These are phyloP conservation scores for Ramularia endophylla DNA, from an alignment of 2,329 filamentous ascomycete genomes.

Conservation along the genomic window DNA sequence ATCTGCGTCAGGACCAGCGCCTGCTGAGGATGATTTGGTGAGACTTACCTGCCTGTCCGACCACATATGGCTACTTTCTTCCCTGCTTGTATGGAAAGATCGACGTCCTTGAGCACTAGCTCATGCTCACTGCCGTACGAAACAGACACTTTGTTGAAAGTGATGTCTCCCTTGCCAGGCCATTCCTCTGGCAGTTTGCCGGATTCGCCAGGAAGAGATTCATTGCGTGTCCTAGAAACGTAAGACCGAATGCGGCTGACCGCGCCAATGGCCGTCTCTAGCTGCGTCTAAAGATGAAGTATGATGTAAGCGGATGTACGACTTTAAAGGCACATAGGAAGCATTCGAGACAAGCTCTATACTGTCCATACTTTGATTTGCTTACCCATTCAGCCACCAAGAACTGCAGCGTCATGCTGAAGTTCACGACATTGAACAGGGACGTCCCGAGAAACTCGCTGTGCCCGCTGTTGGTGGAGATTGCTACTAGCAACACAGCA, in stretches of 20 bases:
- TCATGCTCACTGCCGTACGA: not conserved
- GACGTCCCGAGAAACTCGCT: not conserved
- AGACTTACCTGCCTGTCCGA: slow-evolving; percentile 21
- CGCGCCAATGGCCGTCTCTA: slow-evolving; percentile 5
- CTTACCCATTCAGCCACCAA: slow-evolving; percentile 6
- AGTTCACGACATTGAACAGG: slow-evolving; percentile 1
- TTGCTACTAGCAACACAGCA: slow-evolving; percentile 2
- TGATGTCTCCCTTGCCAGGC: slow-evolving; percentile 3
- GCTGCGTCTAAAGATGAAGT: too few species aligned
- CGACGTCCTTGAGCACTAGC: slow-evolving; percentile 23
- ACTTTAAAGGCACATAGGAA: too few species aligned
- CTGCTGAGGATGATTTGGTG: not conserved
- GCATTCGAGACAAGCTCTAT: too few species aligned
- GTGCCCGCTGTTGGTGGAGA: not conserved
- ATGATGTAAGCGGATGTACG: too few species aligned
- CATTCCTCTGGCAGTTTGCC: not conserved
- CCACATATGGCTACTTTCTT: slow-evolving; percentile 33
- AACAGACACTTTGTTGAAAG: not conserved
- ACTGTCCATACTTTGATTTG: too few species aligned
- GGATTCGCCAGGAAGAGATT: not conserved
- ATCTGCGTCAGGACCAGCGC: not conserved
- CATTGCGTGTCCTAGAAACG: not conserved
- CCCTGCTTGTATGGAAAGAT: slow-evolving; percentile 25
- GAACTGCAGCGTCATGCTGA: not conserved
- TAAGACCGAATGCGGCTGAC: slow-evolving; percentile 1